Conservation (phyloP, 202 grass and related monocot species). For the Saccharum hybrid region DNA sequence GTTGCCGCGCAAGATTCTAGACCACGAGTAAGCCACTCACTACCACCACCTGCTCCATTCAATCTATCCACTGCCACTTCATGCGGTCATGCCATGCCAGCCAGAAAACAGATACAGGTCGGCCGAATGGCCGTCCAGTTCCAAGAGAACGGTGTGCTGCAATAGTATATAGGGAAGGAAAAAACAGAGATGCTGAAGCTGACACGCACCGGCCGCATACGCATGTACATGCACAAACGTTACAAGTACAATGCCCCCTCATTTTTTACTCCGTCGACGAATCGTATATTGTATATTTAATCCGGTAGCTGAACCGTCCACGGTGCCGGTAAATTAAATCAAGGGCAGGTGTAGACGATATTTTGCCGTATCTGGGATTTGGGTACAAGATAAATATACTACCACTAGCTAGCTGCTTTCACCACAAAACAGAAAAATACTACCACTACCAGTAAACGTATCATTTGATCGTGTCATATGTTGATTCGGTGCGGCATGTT, state of each 20-base stretch:
- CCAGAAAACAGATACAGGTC: background rate
- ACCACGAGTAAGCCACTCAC: slow-evolving; percentile 67
- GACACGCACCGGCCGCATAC: background rate
- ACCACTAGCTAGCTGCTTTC: background rate
- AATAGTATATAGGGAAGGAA: background rate
- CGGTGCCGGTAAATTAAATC: slow-evolving; percentile 35
- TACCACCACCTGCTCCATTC: background rate
- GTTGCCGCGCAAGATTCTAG: slow-evolving; percentile 69
- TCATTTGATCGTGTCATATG: background rate
- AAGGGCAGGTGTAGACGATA: background rate
- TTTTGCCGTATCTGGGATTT: slow-evolving; percentile 30
- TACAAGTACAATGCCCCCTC: background rate
- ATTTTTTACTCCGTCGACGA: background rate
- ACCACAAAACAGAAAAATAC: background rate
- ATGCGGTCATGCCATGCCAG: slow-evolving; percentile 9
- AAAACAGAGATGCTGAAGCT: background rate
- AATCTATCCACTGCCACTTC: background rate
- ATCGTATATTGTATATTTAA: slow-evolving; percentile 6
- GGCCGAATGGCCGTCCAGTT: background rate
- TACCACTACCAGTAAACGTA: background rate
- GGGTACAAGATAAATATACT: background rate
- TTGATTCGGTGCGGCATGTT: no score
- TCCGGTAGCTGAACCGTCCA: slow-evolving; percentile 45
- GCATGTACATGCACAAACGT: no score
- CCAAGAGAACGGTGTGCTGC: background rate